Evolutionary conservation across 495 filamentous ascomycete genomes (phyloP), one percentile per base, ranked within the genome.

Genomic region (Aspergillus biplanus): DNA sequence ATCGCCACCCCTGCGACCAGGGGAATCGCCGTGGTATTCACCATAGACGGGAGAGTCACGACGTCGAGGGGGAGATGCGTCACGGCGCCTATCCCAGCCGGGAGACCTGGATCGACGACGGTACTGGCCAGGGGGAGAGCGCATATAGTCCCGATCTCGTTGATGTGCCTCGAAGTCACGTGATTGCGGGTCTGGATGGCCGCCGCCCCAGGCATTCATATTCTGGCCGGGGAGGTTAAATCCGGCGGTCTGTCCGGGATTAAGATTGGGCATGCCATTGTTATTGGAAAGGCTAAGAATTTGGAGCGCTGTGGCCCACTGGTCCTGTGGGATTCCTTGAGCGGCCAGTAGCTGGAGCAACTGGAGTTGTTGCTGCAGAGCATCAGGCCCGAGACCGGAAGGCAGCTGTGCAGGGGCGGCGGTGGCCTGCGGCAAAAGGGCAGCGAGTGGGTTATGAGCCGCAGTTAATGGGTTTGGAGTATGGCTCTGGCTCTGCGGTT

Each of bases 101-200:
- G 90, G 89, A 33, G 92, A 95, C 49, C 91, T 85, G 39, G 92
- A 95, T 21, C 91, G 87, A 56, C 87, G 85, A 48, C 89, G 88
- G 69, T 87, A 87, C 59, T 84, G 83, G 56, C 78, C 75, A 35
- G 83, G 78, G 31, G 85, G 85, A 16, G 86, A 88, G 52, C 83
- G 82, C 72, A 80, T 75, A 69, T 80, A 85, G 47, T 82, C 78
- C 37, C 85, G 82, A 63, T 76, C 80, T 50, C 84, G 76, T 80
- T 83, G 70, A 74, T 77, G 70, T 62, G 84, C 80, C 59, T 83
- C 85, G 60, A 76, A 82, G 68, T 92, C 89, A 84, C 86, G 89
- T 79, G 85, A 78, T 57, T 75, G 73, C 0, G 67, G 62, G 56
- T 81, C 80, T 18, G 74, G 69, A 37, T 67, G 75, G 58, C 68